Evolutionary conservation across 2,329 filamentous ascomycete species (phyloP).

Genomic region (Exserohilum rostratum): DNA sequence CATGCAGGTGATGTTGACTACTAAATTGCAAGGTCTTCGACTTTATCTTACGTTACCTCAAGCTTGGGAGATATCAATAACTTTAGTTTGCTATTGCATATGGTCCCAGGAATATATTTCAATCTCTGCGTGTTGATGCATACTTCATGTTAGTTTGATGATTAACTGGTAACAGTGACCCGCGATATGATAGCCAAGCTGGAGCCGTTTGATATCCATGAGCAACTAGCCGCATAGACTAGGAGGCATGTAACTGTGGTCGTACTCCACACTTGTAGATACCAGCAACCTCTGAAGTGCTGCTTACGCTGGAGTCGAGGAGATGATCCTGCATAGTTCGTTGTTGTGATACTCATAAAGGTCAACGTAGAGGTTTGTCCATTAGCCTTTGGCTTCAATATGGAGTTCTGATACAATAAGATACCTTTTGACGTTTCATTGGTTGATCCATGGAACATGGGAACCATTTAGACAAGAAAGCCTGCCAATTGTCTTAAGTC

Average conservation of each 20-base stretch:
- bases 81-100: conserved; percentile 3
- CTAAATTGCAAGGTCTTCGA: conserved; percentile 15
- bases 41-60: background rate
- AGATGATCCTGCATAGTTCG: conserved; percentile 24
- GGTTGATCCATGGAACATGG: too few relatives aligned
- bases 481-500: too few relatives aligned
- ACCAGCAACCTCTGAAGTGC: conserved; percentile 29
- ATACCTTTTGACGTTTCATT: background rate
- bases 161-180: background rate
- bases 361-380: conserved; percentile 6
- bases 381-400: background rate
- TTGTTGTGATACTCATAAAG: conserved; percentile 17
- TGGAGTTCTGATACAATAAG: background rate
- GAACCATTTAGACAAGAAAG: too few relatives aligned
- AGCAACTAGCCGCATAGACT: background rate
- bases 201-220: conserved; percentile 6
- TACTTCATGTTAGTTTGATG: background rate
- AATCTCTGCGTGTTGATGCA: background rate
- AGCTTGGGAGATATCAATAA: background rate
- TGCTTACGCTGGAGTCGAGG: conserved; percentile 22
- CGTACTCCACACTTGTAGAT: conserved; percentile 17
- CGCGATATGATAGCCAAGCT: background rate
- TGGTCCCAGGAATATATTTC: conserved; percentile 4
- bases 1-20: conserved; percentile 5
- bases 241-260: background rate